Percentiles rank a stretch among this genome's conserved stretches.
Conservation (phyloP, 2,329 filamentous ascomycete genomes). For the Aureobasidium sp. region DNA sequence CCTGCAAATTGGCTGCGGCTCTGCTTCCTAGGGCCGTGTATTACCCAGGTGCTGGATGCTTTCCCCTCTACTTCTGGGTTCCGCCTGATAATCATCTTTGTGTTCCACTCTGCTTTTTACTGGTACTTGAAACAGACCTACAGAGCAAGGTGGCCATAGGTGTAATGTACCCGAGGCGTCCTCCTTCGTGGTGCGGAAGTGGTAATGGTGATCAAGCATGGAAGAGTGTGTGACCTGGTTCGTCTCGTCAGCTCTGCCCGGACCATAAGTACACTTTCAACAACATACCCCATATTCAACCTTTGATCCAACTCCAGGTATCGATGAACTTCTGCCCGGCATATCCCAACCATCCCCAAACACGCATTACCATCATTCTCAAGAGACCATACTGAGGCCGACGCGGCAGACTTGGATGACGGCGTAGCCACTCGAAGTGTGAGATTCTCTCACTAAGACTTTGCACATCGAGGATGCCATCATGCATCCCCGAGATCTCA, state of each 20-base stretch:
- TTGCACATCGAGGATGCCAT: neutral
- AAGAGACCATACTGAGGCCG: neutral
- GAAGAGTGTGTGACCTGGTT: neutral
- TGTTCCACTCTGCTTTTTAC: neutral
- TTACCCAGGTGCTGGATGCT: neutral
- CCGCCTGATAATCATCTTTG: neutral
- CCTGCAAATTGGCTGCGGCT: neutral
- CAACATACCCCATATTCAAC: neutral
- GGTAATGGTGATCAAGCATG: neutral
- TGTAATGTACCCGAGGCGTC: neutral
- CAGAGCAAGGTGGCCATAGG: neutral
- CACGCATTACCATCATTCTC: neutral
- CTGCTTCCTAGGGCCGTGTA: neutral
- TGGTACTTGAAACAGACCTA: neutral
- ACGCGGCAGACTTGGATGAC: neutral
- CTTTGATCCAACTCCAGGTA: neutral
- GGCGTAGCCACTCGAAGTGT: neutral
- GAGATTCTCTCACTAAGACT: neutral
- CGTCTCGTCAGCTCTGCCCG: neutral
- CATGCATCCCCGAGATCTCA: neutral
- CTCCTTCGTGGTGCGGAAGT: neutral
- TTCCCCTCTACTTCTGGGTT: neutral
- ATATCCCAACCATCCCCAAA: neutral
- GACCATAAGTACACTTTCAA: neutral
- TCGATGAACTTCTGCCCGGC: neutral